Evolutionary conservation across 2,329 filamentous ascomycete species (phyloP).

Genomic region (Botrytis hyacinthi): DNA sequence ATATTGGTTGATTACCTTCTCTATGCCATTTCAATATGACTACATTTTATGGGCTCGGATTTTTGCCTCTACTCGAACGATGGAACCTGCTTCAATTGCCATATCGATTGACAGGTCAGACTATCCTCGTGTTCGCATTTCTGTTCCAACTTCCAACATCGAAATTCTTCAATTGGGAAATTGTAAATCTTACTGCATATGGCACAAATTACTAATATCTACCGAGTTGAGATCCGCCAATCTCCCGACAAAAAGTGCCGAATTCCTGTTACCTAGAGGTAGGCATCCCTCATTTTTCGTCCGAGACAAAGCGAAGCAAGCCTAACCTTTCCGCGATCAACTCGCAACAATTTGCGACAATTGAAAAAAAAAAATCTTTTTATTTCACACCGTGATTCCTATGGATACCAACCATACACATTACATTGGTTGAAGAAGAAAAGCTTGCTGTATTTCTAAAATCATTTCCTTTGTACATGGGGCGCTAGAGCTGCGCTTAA

Average conservation of each 20-base stretch:
- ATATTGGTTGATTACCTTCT: neutral
- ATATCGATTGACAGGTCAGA: neutral
- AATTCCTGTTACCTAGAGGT: neutral
- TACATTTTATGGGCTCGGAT: neutral
- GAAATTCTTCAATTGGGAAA: neutral
- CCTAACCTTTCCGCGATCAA: neutral
- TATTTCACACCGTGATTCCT: neutral
- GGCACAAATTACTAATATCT: neutral
- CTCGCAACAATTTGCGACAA: neutral
- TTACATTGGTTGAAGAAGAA: neutral
- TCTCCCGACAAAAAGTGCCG: neutral
- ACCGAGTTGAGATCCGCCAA: neutral
- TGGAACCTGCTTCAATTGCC: neutral
- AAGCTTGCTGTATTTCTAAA: neutral
- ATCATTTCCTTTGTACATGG: neutral
- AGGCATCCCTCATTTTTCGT: neutral
- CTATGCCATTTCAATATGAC: neutral
- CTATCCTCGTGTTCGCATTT: neutral
- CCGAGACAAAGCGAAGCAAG: constrained; percentile 3
- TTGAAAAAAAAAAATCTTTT: neutral
- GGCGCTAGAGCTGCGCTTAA: neutral
- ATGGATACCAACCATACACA: neutral
- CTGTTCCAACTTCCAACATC: neutral
- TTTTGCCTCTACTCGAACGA: neutral
- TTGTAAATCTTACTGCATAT: neutral